Evolutionary conservation across 768 basidiomycete species (phyloP), one percentile per base, ranked within the genome.

Genomic region (Dioszegia hungarica): DNA sequence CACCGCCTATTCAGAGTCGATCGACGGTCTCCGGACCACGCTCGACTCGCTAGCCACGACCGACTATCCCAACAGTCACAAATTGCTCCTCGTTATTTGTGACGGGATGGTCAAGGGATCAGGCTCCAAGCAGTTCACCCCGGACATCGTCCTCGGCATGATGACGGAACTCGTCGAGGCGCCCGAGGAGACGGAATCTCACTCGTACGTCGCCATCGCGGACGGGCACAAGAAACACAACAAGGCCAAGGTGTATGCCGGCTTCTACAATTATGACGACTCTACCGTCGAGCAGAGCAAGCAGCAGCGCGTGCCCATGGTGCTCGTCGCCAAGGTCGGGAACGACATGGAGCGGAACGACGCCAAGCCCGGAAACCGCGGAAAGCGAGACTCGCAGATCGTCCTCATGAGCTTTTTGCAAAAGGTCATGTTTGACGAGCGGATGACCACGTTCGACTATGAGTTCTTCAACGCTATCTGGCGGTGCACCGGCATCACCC

Each of bases 171-270:
- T 95, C 53, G 79, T 95, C 61, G 82, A 90, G 24, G 78, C 84
- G 0, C 82, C 85, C 0, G 80, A 85, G 20, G 90, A 97, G 49
- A 90, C 97, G 33, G 89, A 95, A 75, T 79, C 91, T 2, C 89
- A 94, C 65, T 94, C 91, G 25, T 99, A 98, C 70, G 92, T 98
- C 52, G 92, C 95, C 57, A 97, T 99, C 67, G 95, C 95, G 15
- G 94, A 99, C 72, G 95, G 95, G n/a, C 93, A 98, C 81, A 98
- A 95, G 79, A 83, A 91, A 33, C 95, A 98, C 81, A 99, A 99
- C 75, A 95, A 94, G 92, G 94, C 92, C 37, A 92, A 93, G 78
- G 92, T 98, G 37, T 97, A 88, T 70, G 93, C 95, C 34, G 95
- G 95, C 11, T 99, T 90, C 80, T 98, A 99, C 76, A 84, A 86